These are phyloP conservation scores for Phyllosticta citriasiana DNA, from an alignment of 2,329 filamentous ascomycete genomes.

Conservation along the genomic window DNA sequence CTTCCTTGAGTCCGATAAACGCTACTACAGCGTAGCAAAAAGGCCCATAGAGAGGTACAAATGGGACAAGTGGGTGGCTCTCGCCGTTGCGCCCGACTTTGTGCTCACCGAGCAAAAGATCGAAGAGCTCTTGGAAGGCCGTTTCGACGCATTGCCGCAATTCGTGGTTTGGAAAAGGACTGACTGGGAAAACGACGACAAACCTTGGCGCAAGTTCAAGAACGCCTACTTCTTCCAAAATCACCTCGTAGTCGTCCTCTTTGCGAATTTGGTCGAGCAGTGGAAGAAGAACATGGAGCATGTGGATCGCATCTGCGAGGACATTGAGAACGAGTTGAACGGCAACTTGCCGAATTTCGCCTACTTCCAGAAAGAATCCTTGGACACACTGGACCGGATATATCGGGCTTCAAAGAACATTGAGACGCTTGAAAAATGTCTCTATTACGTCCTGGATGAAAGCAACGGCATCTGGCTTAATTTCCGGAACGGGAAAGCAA, in stretches of 20 bases:
- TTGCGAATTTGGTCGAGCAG: background rate
- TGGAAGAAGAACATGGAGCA: background rate
- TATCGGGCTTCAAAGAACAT: background rate
- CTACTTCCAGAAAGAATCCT: background rate
- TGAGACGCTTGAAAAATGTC: background rate
- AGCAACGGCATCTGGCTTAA: background rate
- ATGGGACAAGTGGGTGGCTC: background rate
- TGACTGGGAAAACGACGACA: background rate
- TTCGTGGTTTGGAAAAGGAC: background rate
- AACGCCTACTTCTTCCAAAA: slow-evolving; percentile 1
- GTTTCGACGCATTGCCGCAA: background rate
- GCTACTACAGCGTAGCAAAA: background rate
- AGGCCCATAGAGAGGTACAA: background rate
- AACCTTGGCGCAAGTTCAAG: background rate
- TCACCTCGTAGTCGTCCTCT: background rate
- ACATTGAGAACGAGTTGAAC: background rate
- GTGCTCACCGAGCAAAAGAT: background rate
- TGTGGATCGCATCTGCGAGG: background rate
- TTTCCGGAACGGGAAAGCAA: background rate
- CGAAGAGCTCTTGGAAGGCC: background rate
- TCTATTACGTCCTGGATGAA: background rate
- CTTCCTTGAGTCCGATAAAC: background rate
- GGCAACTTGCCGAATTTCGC: background rate
- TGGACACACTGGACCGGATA: background rate
- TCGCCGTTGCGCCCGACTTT: background rate